Percentiles rank a stretch among this genome's conserved stretches.
Conservation (phyloP, 1,139 yeast species). For the Yamadazyma songkhlaensis region DNA sequence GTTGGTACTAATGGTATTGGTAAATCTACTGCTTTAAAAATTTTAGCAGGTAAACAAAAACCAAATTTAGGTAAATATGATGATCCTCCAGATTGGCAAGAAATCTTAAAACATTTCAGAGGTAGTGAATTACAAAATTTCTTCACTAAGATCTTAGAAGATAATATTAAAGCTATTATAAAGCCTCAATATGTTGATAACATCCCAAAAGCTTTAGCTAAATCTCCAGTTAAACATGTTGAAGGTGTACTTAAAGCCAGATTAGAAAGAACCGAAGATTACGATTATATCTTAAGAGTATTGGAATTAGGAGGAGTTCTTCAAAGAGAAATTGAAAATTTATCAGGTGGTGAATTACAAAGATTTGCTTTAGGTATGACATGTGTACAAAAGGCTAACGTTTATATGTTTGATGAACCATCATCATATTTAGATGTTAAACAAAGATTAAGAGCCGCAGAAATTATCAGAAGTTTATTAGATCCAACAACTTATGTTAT, state of each 20-base stretch:
- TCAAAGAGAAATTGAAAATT: constrained; percentile 80
- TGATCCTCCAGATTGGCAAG: constrained; percentile 97
- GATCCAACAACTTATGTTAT: constrained; percentile 78
- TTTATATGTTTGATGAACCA: constrained; percentile 99
- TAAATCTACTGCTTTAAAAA: constrained; percentile 95
- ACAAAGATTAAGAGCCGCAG: constrained; percentile 97
- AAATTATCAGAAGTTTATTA: constrained; percentile 82
- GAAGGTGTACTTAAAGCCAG: constrained; percentile 77
- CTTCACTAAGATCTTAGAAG: constrained; percentile 91
- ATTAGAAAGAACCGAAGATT: constrained; percentile 62
- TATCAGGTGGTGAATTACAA: constrained; percentile 98
- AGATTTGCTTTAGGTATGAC: constrained; percentile 98
- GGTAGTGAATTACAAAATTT: constrained; percentile 97
- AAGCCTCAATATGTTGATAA: constrained; percentile 98
- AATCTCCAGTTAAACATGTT: constrained; percentile 84
- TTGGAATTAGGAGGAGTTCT: constrained; percentile 74
- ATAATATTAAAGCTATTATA: constrained; percentile 88
- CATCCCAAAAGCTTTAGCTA: constrained; percentile 87
- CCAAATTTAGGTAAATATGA: constrained; percentile 94
- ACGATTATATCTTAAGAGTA: constrained; percentile 59
- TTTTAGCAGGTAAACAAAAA: constrained; percentile 96
- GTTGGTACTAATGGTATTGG: constrained; percentile 99
- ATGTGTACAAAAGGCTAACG: constrained; percentile 91
- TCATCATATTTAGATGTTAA: constrained; percentile 97
- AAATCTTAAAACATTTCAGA: constrained; percentile 83